Evolutionary conservation across 768 basidiomycete genomes (phyloP), one percentile per base, ranked within the genome.

Genomic region (Cyathus striatus): DNA sequence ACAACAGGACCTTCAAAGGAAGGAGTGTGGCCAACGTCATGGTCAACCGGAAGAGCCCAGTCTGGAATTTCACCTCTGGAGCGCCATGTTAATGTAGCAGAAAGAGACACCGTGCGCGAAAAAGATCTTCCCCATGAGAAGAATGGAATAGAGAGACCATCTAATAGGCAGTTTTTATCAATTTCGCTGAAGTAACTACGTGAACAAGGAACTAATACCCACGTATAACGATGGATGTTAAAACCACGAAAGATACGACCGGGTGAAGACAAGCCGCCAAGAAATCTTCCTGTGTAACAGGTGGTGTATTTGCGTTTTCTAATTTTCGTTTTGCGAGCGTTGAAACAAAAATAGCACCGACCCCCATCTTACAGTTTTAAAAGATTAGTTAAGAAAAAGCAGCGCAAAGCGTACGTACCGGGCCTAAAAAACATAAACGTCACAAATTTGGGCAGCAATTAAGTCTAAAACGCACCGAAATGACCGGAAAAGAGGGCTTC

Each of bases 321-420:
- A 93, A 68, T 40, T 73, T 76, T 18, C 73, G 72, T 6, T 81
- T 58, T 3, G 90, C 88, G 21, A 91, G 61, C 0, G 80, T 83
- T 7, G 86, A 81, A 43, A 98, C 84, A 60, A 97, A 99, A 35
- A 97, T 70, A 5, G 95, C 86, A 0, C 86, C 82, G 18, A 96
- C 92, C 40, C 94, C 94, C 88, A 96, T 93, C 72, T 91, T 62
- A n/a, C n/a, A n/a, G n/a, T n/a, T n/a, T n/a, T n/a, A n/a, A n/a
- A n/a, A n/a, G n/a, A n/a, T n/a, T n/a, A n/a, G n/a, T n/a, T n/a
- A n/a, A n/a, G n/a, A n/a, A n/a, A n/a, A n/a, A n/a, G n/a, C n/a
- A n/a, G n/a, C n/a, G n/a, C n/a, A n/a, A n/a, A n/a, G n/a, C n/a
- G n/a, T n/a, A n/a, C n/a, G n/a, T n/a, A n/a, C n/a, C n/a, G n/a